Percentiles rank a stretch among this genome's conserved stretches.
These are phyloP conservation scores for Paramyrothecium sp. DNA, from an alignment of 2,329 filamentous ascomycete species.

Conservation along the genomic window DNA sequence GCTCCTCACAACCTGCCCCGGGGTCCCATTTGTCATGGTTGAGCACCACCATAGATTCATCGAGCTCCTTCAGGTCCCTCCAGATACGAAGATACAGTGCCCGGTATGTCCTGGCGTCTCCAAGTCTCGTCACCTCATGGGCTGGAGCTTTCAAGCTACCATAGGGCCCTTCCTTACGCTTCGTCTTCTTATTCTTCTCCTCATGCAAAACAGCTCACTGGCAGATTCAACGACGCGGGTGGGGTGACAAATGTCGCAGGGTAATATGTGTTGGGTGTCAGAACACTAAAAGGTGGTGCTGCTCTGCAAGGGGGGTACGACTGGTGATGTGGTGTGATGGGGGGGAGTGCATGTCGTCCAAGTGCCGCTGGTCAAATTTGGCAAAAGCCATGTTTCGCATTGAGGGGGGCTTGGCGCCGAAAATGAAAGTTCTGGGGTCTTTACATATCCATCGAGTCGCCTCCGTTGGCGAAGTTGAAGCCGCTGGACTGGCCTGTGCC, in stretches of 20 bases:
- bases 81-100: too few species aligned
- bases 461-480: conserved; percentile 88
- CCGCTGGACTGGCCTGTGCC: conserved; percentile 65
- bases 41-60: too few species aligned
- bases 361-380: neutral
- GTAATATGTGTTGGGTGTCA: neutral
- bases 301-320: neutral
- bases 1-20: neutral
- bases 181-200: conserved; percentile 21
- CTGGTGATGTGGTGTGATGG: neutral
- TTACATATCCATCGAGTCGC: conserved; percentile 67
- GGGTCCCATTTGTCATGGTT: neutral
- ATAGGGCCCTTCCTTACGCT: conserved; percentile 42
- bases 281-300: neutral
- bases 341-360: neutral
- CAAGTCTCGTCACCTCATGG: conserved; percentile 28
- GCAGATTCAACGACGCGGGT: neutral
- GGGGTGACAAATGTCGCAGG: neutral
- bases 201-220: neutral
- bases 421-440: neutral
- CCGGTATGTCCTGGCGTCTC: conserved; percentile 16
- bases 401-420: neutral
- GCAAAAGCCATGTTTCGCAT: neutral
- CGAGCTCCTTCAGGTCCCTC: too few species aligned
- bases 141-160: conserved; percentile 68